Percentiles rank a stretch among this genome's conserved stretches.
Conservation (phyloP, 345 rosid species). For the Viola odorata region DNA sequence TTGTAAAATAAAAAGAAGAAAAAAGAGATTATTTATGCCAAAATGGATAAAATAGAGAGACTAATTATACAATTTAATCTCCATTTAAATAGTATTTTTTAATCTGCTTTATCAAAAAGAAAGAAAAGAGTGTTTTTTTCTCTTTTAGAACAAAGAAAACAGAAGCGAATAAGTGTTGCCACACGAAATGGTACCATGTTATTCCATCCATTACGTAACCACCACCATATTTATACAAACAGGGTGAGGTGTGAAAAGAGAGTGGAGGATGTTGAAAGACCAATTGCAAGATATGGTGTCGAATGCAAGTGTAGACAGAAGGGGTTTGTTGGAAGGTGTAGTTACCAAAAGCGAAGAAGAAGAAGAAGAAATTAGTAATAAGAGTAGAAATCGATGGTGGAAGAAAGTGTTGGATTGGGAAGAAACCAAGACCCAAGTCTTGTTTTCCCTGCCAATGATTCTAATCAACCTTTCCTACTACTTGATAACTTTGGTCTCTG, state of each 20-base stretch:
- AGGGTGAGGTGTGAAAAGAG: neutral
- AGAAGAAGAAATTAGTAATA: conserved; percentile 1
- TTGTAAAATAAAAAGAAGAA: too few species aligned
- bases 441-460: conserved; percentile 64
- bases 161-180: too few species aligned
- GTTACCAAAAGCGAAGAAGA: conserved; percentile 1
- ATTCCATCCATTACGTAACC: too few species aligned
- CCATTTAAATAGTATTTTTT: too few species aligned
- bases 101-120: too few species aligned
- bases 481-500: conserved; percentile 55
- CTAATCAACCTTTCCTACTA: conserved; percentile 50
- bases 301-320: neutral
- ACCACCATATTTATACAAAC: neutral
- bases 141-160: too few species aligned
- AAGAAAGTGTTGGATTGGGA: conserved; percentile 34
- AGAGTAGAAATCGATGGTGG: conserved; percentile 20
- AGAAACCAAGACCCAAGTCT: conserved; percentile 54
- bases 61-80: too few species aligned
- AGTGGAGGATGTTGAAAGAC: neutral
- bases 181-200: too few species aligned
- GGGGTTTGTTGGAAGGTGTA: neutral
- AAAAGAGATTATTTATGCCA: too few species aligned
- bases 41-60: too few species aligned
- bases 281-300: neutral
- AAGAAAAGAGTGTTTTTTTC: too few species aligned